Evolutionary conservation across 2,329 filamentous ascomycete genomes (phyloP), one percentile per base, ranked within the genome.

Genomic region (Hypocreales sp.): DNA sequence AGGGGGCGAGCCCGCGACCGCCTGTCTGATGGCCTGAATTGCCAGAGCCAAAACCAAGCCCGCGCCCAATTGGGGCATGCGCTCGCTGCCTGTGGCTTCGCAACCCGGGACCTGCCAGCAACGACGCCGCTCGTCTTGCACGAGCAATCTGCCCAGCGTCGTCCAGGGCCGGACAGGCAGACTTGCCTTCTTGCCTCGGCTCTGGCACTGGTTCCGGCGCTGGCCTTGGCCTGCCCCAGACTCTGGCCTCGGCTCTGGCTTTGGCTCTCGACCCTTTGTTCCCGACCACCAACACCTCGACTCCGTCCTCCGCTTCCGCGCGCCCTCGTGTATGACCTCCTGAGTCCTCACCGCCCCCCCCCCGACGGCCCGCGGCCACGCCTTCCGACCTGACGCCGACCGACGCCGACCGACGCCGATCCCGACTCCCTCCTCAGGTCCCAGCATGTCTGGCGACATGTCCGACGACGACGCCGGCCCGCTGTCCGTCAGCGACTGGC

Each of bases 401-500:
- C n/a, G n/a, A n/a, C n/a, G n/a, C n/a, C n/a, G n/a, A n/a, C n/a
- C n/a, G n/a, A n/a, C n/a, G n/a, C n/a, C n/a, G n/a, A n/a, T n/a
- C n/a, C n/a, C n/a, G n/a, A n/a, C n/a, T n/a, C n/a, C n/a, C n/a
- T n/a, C n/a, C n/a, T n/a, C n/a, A n/a, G n/a, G n/a, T n/a, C n/a
- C n/a, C n/a, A n/a, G n/a, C 24, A 50, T 53, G 41, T 47, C 51
- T 28, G 43, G 47, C 33, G 52, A 55, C 33, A 51, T 57, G 48
- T 58, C 56, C 25, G 57, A 58, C 34, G 55, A 61, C 39, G 57
- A 61, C 32, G 50, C 50, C 32, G 50, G 44, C 29, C 44, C 47
- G 32, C 40, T 50, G 28, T 45, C 48, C 17, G 40, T 39, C 26
- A 41, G 44, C 30, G 50, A 48, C 41, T 55, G 48, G 56, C 45